These are phyloP conservation scores for Huntiella decipiens DNA, from an alignment of 2,329 filamentous ascomycete species.

Conservation along the genomic window DNA sequence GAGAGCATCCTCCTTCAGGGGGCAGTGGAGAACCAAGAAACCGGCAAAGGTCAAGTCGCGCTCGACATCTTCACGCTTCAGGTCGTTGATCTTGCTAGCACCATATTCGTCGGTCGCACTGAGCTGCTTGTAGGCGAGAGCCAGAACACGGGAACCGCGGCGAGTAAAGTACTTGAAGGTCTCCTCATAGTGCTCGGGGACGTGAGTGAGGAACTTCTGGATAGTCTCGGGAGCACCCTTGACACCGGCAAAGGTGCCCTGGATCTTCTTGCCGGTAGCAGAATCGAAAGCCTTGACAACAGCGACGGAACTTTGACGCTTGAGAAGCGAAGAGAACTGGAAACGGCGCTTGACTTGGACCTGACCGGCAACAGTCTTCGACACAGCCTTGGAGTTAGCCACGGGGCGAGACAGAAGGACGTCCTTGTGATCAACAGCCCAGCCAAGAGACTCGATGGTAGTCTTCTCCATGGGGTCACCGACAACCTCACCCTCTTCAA, in stretches of 20 bases:
- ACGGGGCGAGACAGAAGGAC: slow-evolving; percentile 50
- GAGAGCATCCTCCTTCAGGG: slow-evolving; percentile 89
- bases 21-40: slow-evolving; percentile 87
- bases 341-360: slow-evolving; percentile 94
- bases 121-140: slow-evolving; percentile 84
- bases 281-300: slow-evolving; percentile 56
- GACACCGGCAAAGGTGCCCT: slow-evolving; percentile 79
- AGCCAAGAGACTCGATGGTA: slow-evolving; percentile 72
- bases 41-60: slow-evolving; percentile 72
- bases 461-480: slow-evolving; percentile 99
- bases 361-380: slow-evolving; percentile 39
- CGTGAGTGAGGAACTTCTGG: slow-evolving; percentile 68
- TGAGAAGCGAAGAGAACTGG: slow-evolving; percentile 92
- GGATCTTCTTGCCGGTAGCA: slow-evolving; percentile 54
- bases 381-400: slow-evolving; percentile 20
- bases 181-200: slow-evolving; percentile 82
- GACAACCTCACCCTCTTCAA: slow-evolving; percentile 92
- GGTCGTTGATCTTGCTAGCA: slow-evolving; percentile 70
- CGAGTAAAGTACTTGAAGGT: slow-evolving; percentile 97
- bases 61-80: slow-evolving; percentile 87
- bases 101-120: slow-evolving; percentile 65
- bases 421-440: slow-evolving; percentile 82
- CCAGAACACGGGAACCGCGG: slow-evolving; percentile 83
- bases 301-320: slow-evolving; percentile 87
- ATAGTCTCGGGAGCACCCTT: slow-evolving; percentile 98